phyloP scores from a whole-genome alignment of 345 rosid species.

The sweet orange (Citrus sinensis) region DNA sequence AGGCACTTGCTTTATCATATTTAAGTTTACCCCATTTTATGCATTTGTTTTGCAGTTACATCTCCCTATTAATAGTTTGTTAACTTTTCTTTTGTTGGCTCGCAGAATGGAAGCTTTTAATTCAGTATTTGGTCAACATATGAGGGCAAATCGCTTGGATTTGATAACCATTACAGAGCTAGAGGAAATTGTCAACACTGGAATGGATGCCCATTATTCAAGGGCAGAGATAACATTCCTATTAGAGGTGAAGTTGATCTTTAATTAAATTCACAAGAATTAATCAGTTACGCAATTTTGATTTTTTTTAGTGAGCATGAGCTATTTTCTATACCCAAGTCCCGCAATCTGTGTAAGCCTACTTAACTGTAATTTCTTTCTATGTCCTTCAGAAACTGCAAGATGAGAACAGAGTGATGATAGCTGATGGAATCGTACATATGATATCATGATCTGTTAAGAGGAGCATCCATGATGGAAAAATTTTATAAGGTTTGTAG shows the following conservation, averaged over 20 bases:
- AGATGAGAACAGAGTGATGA: slow-evolving; percentile 90
- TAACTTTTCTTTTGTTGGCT: background rate
- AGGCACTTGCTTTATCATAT: background rate
- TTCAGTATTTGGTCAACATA: slow-evolving; percentile 70
- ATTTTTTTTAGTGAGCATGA: background rate
- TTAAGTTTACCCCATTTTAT: background rate
- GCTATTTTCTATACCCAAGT: background rate
- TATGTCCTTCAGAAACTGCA: slow-evolving; percentile 68
- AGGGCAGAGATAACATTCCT: slow-evolving; percentile 64
- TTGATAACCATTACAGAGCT: slow-evolving; percentile 65
- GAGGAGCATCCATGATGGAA: slow-evolving; percentile 2
- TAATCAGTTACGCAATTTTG: background rate
- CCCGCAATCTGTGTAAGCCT: background rate
- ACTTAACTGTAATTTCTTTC: background rate
- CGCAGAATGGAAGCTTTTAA: slow-evolving; percentile 75
- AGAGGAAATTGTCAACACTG: slow-evolving; percentile 58
- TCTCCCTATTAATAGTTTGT: background rate
- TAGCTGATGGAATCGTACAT: slow-evolving; percentile 68
- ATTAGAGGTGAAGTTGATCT: slow-evolving; percentile 52
- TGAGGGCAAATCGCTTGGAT: slow-evolving; percentile 69
- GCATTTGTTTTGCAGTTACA: background rate
- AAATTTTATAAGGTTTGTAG: slow-evolving; percentile 5
- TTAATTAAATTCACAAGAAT: background rate
- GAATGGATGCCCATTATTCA: slow-evolving; percentile 49
- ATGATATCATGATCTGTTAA: slow-evolving; percentile 45